phyloP scores from a whole-genome alignment of 495 filamentous ascomycete genomes.

The Xylaria intraflava region DNA sequence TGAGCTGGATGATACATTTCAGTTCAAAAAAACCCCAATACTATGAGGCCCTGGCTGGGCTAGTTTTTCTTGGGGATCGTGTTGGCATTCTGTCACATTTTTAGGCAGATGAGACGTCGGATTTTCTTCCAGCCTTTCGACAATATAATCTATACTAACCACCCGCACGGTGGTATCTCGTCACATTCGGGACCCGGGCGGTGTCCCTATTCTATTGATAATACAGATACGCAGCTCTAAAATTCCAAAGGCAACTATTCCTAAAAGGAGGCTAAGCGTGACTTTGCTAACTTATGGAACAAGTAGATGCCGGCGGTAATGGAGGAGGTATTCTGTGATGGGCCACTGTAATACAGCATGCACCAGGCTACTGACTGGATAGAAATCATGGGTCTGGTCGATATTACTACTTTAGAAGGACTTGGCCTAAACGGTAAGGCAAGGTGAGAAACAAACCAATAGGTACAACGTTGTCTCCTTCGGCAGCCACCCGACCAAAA shows the following conservation, averaged over 20 bases:
- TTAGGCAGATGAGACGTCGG: conserved; percentile 8
- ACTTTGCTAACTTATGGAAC: not conserved
- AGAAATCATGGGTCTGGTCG: conserved; percentile 6
- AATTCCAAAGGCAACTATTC: not conserved
- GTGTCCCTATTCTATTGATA: not conserved
- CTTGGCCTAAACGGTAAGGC: conserved; percentile 6
- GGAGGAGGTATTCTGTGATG: not conserved
- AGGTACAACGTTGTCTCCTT: conserved; percentile 7
- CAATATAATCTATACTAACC: not conserved
- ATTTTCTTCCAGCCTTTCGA: not conserved
- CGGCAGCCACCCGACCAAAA: conserved; percentile 12
- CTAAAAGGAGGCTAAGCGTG: not conserved
- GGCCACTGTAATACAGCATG: not conserved
- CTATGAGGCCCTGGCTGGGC: conserved; percentile 7
- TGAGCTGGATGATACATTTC: conserved; percentile 54
- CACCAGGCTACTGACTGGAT: not conserved
- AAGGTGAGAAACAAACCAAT: conserved; percentile 8
- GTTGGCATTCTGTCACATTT: conserved; percentile 10
- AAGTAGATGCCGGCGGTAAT: not conserved
- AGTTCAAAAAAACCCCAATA: conserved; percentile 36
- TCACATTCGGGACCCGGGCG: not conserved
- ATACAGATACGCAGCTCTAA: not conserved
- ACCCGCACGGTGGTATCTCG: not conserved
- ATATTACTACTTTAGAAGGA: conserved; percentile 1
- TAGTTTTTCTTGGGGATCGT: conserved; percentile 9